These are phyloP conservation scores for Taiozyma sp. DNA, from an alignment of 1,139 yeast species.

Conservation along the genomic window DNA sequence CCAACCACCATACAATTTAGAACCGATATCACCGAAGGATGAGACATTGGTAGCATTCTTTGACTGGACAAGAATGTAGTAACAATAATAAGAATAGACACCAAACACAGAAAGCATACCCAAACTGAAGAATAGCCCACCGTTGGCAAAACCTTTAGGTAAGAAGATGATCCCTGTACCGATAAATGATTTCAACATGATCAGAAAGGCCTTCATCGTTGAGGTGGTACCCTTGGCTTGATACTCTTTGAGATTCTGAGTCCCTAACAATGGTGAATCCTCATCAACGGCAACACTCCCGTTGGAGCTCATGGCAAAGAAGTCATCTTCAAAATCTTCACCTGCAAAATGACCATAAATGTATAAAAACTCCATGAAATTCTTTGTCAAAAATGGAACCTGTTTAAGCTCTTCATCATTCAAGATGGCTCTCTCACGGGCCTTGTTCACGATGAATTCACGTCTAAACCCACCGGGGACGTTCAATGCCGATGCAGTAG, in stretches of 20 bases:
- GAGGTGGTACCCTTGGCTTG: slow-evolving; percentile 53
- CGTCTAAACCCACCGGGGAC: slow-evolving; percentile 82
- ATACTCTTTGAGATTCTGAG: slow-evolving; percentile 10
- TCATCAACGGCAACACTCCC: slow-evolving; percentile 40
- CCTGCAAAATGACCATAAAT: slow-evolving; percentile 84
- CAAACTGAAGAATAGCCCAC: slow-evolving; percentile 60
- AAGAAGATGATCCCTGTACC: slow-evolving; percentile 77
- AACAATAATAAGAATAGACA: slow-evolving; percentile 62
- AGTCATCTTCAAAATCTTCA: slow-evolving; percentile 72
- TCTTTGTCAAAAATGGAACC: slow-evolving; percentile 51
- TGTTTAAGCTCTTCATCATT: slow-evolving; percentile 27
- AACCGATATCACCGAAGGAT: slow-evolving; percentile 75
- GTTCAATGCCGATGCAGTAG: slow-evolving; percentile 61
- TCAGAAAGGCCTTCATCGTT: slow-evolving; percentile 58
- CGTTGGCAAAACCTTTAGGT: slow-evolving; percentile 69
- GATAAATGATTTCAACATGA: slow-evolving; percentile 64
- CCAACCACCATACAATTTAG: slow-evolving; percentile 51
- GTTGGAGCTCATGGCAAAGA: slow-evolving; percentile 35
- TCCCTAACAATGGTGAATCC: slow-evolving; percentile 34
- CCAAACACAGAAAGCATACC: slow-evolving; percentile 53
- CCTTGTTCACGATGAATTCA: slow-evolving; percentile 45
- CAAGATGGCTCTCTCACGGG: slow-evolving; percentile 25
- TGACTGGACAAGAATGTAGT: slow-evolving; percentile 52
- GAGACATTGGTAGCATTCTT: slow-evolving; percentile 53
- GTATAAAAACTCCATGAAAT: slow-evolving; percentile 68